phyloP scores from a whole-genome alignment of 768 basidiomycete species.

The Epithele typhae region DNA sequence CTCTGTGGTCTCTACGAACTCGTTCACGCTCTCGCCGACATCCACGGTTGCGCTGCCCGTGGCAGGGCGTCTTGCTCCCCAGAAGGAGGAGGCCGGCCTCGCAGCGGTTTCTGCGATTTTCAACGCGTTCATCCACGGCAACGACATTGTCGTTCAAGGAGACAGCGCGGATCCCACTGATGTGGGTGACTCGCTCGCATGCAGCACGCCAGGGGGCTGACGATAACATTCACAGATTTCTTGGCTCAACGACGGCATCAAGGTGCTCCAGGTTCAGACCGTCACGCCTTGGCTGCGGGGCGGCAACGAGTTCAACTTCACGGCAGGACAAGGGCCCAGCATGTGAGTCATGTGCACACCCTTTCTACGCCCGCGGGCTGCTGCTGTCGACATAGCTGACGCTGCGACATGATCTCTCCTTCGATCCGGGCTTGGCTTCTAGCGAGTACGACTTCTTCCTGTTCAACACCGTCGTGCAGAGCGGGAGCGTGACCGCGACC shows the following conservation, averaged over 20 bases:
- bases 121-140: slow-evolving; percentile 70
- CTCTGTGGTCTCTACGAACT: slow-evolving; percentile 44
- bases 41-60: slow-evolving; percentile 50
- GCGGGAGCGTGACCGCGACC: slow-evolving; percentile 44
- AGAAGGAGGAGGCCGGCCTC: slow-evolving; percentile 47
- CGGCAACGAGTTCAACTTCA: slow-evolving; percentile 49
- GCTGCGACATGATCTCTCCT: too few species aligned
- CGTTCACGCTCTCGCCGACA: slow-evolving; percentile 51
- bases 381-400: neutral
- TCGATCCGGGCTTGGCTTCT: too few species aligned
- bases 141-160: slow-evolving; percentile 54
- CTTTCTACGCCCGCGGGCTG: neutral
- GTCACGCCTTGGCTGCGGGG: slow-evolving; percentile 54
- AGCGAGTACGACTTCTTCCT: slow-evolving; percentile 66
- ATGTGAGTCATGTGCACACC: slow-evolving; percentile 37
- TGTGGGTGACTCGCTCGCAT: too few species aligned
- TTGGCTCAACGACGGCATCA: slow-evolving; percentile 72
- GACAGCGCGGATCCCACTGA: slow-evolving; percentile 52
- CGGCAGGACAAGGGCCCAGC: slow-evolving; percentile 57
- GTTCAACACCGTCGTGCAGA: slow-evolving; percentile 43
- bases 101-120: slow-evolving; percentile 59
- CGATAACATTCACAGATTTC: too few species aligned
- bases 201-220: too few species aligned
- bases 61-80: slow-evolving; percentile 61
- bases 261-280: slow-evolving; percentile 52